phyloP scores from a whole-genome alignment of 176 grass and related monocot genomes.

The Hordeum marinum region DNA sequence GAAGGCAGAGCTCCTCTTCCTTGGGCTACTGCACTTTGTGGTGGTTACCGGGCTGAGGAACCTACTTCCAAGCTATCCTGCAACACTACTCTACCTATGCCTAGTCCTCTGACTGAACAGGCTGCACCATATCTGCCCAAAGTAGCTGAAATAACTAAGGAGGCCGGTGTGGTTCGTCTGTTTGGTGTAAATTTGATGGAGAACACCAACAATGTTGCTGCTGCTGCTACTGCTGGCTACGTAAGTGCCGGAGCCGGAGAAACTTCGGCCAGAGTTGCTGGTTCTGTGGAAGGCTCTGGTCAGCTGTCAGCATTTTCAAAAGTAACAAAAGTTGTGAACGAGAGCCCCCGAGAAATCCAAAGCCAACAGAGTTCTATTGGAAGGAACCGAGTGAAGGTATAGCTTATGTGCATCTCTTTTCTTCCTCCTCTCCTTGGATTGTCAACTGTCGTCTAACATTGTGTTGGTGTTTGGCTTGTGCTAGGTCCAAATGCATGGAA shows the following conservation, averaged over 20 bases:
- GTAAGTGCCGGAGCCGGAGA: background rate
- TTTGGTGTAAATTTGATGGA: constrained; percentile 59
- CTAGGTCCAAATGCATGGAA: constrained; percentile 97
- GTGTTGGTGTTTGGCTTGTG: background rate
- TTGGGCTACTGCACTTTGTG: constrained; percentile 23
- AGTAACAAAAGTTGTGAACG: constrained; percentile 26
- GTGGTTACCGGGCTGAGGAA: constrained; percentile 32
- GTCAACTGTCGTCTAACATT: background rate
- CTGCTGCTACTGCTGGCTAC: constrained; percentile 2
- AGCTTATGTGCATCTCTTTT: background rate
- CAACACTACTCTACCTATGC: constrained; percentile 23
- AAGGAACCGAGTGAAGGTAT: constrained; percentile 49
- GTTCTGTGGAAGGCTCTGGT: constrained; percentile 35
- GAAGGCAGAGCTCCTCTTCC: constrained; percentile 19
- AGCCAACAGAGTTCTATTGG: constrained; percentile 29
- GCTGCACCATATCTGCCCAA: constrained; percentile 16
- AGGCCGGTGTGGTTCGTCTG: constrained; percentile 32
- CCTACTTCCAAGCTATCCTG: constrained; percentile 30
- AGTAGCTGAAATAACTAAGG: constrained; percentile 28
- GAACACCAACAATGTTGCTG: background rate
- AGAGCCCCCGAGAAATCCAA: constrained; percentile 55
- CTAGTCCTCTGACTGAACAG: constrained; percentile 28
- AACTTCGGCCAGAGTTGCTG: constrained; percentile 14
- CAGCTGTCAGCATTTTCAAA: constrained; percentile 48
- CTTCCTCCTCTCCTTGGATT: background rate